Conservation (phyloP, 805 yeast genomes). For the Yamadazyma phyllophila region DNA sequence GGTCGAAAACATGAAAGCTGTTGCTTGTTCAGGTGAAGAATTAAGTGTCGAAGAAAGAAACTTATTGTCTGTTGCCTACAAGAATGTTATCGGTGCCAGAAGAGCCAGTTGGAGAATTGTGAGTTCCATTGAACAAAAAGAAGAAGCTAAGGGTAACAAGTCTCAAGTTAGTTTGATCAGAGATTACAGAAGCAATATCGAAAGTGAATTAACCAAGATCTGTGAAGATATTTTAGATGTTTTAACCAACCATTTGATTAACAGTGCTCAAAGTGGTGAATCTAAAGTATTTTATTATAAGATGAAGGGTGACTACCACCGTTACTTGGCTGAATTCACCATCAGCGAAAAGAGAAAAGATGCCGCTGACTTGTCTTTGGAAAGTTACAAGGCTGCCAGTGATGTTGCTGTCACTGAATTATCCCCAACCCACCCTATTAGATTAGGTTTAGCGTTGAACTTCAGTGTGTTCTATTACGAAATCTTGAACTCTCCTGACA, state of each 20-base stretch:
- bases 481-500: constrained; percentile 96
- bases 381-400: constrained; percentile 92
- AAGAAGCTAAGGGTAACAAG: constrained; percentile 93
- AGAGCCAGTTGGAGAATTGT: constrained; percentile 99
- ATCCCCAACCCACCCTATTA: constrained; percentile 98
- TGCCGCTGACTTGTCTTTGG: constrained; percentile 89
- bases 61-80: constrained; percentile 94
- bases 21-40: constrained; percentile 94
- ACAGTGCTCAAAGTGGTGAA: constrained; percentile 94
- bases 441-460: constrained; percentile 96
- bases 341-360: constrained; percentile 86
- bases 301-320: constrained; percentile 99
- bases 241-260: constrained; percentile 84
- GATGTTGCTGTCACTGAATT: constrained; percentile 96
- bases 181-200: constrained; percentile 93
- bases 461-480: constrained; percentile 98
- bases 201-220: constrained; percentile 85
- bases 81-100: constrained; percentile 97
- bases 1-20: constrained; percentile 98
- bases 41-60: constrained; percentile 97
- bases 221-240: constrained; percentile 92
- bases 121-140: constrained; percentile 96
- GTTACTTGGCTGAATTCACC: constrained; percentile 97
- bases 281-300: constrained; percentile 97
- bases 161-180: constrained; percentile 85